A percentile compares a stretch with the other conserved stretches of the same genome.
These are phyloP conservation scores for Leccinum truebloodii DNA, from an alignment of 768 basidiomycete genomes.

Conservation along the genomic window DNA sequence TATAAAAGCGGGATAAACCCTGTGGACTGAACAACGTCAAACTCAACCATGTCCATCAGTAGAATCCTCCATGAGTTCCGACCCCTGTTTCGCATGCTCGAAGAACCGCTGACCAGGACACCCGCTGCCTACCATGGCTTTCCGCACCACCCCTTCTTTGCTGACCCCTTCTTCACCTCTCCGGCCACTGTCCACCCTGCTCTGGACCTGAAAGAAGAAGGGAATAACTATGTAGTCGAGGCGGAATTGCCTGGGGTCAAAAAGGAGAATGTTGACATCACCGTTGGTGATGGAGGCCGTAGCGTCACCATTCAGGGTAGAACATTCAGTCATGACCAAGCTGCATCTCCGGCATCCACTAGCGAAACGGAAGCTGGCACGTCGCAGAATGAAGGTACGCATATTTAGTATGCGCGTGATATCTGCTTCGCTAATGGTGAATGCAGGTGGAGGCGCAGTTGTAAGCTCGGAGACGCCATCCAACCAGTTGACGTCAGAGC, in stretches of 20 bases:
- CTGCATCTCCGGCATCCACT: constrained; percentile 23
- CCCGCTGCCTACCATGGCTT: constrained; percentile 24
- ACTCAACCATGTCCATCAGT: constrained; percentile 57
- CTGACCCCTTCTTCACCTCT: constrained; percentile 50
- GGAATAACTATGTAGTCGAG: constrained; percentile 64
- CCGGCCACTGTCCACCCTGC: constrained; percentile 47
- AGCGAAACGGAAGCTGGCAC: constrained; percentile 5
- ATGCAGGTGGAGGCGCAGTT: constrained; percentile 16
- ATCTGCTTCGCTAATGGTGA: neutral
- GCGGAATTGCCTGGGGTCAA: constrained; percentile 79
- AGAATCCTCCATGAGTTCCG: constrained; percentile 71
- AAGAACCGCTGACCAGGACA: constrained; percentile 59
- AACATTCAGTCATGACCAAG: constrained; percentile 33
- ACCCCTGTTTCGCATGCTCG: constrained; percentile 74
- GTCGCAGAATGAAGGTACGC: constrained; percentile 33
- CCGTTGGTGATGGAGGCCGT: constrained; percentile 67
- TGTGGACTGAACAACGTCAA: neutral
- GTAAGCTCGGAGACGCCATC: constrained; percentile 25
- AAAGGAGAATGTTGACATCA: constrained; percentile 73
- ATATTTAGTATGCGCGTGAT: neutral
- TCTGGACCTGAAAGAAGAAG: constrained; percentile 68
- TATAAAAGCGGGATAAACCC: constrained; percentile 7
- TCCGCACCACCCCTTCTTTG: constrained; percentile 41
- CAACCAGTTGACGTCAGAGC: constrained; percentile 58
- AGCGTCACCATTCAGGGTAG: constrained; percentile 75